Conservation (phyloP, 2,329 filamentous ascomycete genomes). For the Paecilomyces dactylethromorphus region DNA sequence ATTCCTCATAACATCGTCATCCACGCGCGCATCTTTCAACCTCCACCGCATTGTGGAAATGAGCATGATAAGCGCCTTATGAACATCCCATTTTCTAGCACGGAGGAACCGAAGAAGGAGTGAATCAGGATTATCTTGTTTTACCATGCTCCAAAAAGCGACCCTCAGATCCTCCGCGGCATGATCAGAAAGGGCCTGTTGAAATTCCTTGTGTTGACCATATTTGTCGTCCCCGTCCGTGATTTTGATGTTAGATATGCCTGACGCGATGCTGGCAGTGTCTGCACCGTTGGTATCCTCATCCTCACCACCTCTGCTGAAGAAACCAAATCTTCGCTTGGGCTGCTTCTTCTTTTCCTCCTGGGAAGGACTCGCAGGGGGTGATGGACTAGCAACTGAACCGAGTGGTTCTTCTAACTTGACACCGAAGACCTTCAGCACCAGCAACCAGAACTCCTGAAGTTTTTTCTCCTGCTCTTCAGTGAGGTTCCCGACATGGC, state of each 20-base stretch:
- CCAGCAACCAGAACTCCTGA: constrained; percentile 73
- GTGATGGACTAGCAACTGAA: constrained; percentile 3
- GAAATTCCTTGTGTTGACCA: constrained; percentile 79
- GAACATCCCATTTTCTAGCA: constrained; percentile 92
- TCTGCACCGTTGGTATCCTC: constrained; percentile 27
- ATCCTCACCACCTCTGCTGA: constrained; percentile 57
- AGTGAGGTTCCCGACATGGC: constrained; percentile 82
- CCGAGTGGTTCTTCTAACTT: constrained; percentile 20
- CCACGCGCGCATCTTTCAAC: constrained; percentile 72
- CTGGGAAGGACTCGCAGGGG: constrained; percentile 16
- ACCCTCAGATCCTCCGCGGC: constrained; percentile 71
- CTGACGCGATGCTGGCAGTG: constrained; percentile 32
- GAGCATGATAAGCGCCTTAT: constrained; percentile 89
- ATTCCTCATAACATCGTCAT: constrained; percentile 74
- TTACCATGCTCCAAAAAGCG: constrained; percentile 89
- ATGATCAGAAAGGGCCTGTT: constrained; percentile 69
- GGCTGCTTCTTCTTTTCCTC: constrained; percentile 62
- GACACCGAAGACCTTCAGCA: constrained; percentile 70
- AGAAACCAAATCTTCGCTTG: constrained; percentile 67
- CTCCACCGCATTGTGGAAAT: constrained; percentile 94
- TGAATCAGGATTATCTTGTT: constrained; percentile 89
- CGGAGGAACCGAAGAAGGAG: constrained; percentile 74
- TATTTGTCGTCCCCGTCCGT: constrained; percentile 78
- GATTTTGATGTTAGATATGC: constrained; percentile 29
- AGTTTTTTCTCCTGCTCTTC: constrained; percentile 82